A percentile compares a stretch with the other conserved stretches of the same genome.
Evolutionary conservation across 345 rosid species (phyloP).

Genomic region (Ailanthus altissimus): DNA sequence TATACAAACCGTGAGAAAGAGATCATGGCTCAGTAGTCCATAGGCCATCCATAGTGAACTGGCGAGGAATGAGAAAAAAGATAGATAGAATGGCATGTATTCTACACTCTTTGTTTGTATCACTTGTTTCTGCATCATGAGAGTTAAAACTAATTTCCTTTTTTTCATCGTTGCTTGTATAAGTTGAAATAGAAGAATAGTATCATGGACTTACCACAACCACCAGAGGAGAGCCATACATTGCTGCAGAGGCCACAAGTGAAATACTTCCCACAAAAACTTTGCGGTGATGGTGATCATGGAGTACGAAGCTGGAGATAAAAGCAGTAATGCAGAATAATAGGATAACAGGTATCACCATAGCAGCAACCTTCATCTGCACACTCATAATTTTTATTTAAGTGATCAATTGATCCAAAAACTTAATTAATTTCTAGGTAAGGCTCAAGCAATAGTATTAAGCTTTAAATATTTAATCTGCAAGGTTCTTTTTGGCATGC

Average conservation of each 20-base stretch:
- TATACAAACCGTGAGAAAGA: conserved; percentile 68
- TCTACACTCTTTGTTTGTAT: conserved; percentile 78
- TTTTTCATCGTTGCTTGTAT: not conserved
- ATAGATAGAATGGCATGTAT: conserved; percentile 88
- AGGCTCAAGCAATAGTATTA: no score
- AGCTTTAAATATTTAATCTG: not conserved
- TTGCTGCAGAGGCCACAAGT: conserved; percentile 54
- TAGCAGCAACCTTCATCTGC: conserved; percentile 60
- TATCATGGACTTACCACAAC: conserved; percentile 52
- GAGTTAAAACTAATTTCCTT: not conserved
- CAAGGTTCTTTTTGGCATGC: not conserved
- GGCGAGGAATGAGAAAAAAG: conserved; percentile 75
- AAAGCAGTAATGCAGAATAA: conserved; percentile 37
- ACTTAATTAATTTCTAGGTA: no score
- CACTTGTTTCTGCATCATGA: conserved; percentile 61
- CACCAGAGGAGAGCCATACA: conserved; percentile 80
- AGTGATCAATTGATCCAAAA: no score
- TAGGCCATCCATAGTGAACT: conserved; percentile 72
- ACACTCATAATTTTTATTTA: not conserved
- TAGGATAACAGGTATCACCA: conserved; percentile 36
- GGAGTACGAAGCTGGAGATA: conserved; percentile 49
- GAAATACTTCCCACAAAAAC: conserved; percentile 70
- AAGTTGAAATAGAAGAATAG: not conserved
- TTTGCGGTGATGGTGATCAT: conserved; percentile 68
- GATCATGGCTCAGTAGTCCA: conserved; percentile 75